Evolutionary conservation across 768 basidiomycete species (phyloP), one percentile per base, ranked within the genome.

Genomic region (Gymnopilus dilepis): DNA sequence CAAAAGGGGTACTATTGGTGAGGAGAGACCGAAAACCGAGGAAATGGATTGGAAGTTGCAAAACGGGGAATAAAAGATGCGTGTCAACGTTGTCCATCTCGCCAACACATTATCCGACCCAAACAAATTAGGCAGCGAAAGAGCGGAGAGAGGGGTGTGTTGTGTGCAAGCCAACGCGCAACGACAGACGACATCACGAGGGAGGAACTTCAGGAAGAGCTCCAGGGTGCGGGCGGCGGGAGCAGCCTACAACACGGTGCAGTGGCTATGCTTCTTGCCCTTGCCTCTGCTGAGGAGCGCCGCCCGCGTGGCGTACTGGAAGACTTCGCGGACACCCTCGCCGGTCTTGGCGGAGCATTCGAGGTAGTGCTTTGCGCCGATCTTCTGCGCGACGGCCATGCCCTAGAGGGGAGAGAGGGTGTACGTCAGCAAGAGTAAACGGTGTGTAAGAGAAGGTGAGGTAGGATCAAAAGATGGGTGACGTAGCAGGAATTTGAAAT

Each of bases 371-470:
- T 88, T 92, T 5, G 97, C 97, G 28, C 92, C 92, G 68, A 99
- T 99, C 90, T 98, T 97, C 82, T 93, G 91, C 22, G 92, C 88
- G 33, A 98, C 91, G 7, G 92, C 91, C 87, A 95, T 90, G 62
- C 95, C 97, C 94, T 99, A 68, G 13, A 50, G 59, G 31, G 31
- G 19, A 43, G 51, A 33, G 24, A 41, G 3, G 43, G 19, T 22
- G 37, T 42, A 33, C 47, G 41, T 51, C 37, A 61, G 52, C 34
- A 38, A n/a, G n/a, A n/a, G n/a, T n/a, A n/a, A n/a, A n/a, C n/a
- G 52, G 52, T 24, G 24, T 13, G 52, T 5, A 2, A 24, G 42
- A 50, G 31, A 26, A 19, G 48, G 41, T 55, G 61, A 53, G n/a
- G n/a, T n/a, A n/a, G 22, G 30, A 38, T 11, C 6, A 31, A 41